Conservation (phyloP, 2,329 filamentous ascomycete genomes). For the Chrysoporthe austroafricana region DNA sequence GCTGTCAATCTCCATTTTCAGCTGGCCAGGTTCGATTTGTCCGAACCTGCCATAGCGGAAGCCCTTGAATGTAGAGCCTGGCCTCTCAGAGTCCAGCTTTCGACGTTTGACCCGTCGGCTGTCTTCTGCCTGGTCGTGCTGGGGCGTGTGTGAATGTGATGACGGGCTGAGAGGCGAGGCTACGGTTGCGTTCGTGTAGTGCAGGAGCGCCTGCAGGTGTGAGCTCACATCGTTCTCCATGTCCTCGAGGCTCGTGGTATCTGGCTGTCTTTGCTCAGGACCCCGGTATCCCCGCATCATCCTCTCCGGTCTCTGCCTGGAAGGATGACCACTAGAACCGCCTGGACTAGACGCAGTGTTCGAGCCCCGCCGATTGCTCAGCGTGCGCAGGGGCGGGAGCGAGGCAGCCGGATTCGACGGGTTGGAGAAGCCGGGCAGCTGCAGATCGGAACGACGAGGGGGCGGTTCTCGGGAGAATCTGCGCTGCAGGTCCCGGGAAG, state of each 20-base stretch:
- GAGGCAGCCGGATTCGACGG: slow-evolving; percentile 13
- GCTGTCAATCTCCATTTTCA: slow-evolving; percentile 86
- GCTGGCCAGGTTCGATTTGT: slow-evolving; percentile 79
- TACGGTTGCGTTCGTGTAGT: slow-evolving; percentile 34
- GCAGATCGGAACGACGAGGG: slow-evolving; percentile 33
- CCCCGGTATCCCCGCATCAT: slow-evolving; percentile 36
- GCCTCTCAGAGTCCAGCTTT: slow-evolving; percentile 69
- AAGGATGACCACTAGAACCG: slow-evolving; percentile 30
- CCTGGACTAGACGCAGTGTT: slow-evolving; percentile 34
- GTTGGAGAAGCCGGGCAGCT: slow-evolving; percentile 31
- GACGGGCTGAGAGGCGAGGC: slow-evolving; percentile 39
- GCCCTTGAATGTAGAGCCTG: slow-evolving; percentile 52
- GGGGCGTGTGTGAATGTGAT: slow-evolving; percentile 40
- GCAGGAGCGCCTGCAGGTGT: slow-evolving; percentile 48
- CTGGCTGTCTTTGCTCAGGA: slow-evolving; percentile 22
- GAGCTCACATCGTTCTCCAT: slow-evolving; percentile 47
- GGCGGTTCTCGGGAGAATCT: slow-evolving; percentile 43
- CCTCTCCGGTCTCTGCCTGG: slow-evolving; percentile 36
- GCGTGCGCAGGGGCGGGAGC: slow-evolving; percentile 44
- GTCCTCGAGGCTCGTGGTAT: slow-evolving; percentile 40
- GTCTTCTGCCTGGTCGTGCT: slow-evolving; percentile 49
- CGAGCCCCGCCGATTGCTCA: slow-evolving; percentile 36
- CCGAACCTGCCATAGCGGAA: slow-evolving; percentile 86
- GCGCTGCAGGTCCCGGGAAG: slow-evolving; percentile 40
- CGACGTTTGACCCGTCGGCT: slow-evolving; percentile 66